These are phyloP conservation scores for Saccharomycopsis javanensis DNA, from an alignment of 805 yeast genomes.

Conservation along the genomic window DNA sequence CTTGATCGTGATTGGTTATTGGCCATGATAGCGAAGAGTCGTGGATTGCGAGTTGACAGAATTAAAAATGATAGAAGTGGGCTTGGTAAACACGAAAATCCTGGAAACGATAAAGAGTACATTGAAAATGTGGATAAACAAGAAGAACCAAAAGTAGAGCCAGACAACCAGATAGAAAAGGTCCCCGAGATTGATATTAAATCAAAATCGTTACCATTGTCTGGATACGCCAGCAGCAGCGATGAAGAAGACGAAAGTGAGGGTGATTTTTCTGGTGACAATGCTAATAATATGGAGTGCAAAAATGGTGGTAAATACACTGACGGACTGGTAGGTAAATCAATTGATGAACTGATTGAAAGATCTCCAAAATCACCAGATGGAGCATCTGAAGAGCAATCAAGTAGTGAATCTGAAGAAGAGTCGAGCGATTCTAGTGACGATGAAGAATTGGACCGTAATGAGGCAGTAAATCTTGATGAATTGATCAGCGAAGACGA, in stretches of 20 bases:
- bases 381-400: neutral
- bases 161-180: neutral
- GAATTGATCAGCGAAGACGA: conserved; percentile 2
- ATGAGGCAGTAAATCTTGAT: neutral
- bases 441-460: neutral
- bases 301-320: neutral
- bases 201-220: neutral
- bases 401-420: conserved; percentile 4
- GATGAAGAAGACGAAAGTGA: conserved; percentile 1
- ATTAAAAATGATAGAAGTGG: neutral
- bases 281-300: neutral
- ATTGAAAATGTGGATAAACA: conserved; percentile 2
- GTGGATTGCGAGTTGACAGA: conserved; percentile 26
- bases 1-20: conserved; percentile 23
- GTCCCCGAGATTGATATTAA: neutral
- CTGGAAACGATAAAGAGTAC: neutral
- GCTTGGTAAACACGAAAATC: neutral
- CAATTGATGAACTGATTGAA: neutral
- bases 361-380: neutral
- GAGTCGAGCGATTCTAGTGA: conserved; percentile 2
- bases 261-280: neutral
- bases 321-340: neutral
- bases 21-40: conserved; percentile 28
- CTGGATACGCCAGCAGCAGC: neutral
- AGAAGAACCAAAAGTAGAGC: neutral